These are phyloP conservation scores for Bryopsis sp. DNA, from an alignment of 139 green algal genomes.

Conservation along the genomic window DNA sequence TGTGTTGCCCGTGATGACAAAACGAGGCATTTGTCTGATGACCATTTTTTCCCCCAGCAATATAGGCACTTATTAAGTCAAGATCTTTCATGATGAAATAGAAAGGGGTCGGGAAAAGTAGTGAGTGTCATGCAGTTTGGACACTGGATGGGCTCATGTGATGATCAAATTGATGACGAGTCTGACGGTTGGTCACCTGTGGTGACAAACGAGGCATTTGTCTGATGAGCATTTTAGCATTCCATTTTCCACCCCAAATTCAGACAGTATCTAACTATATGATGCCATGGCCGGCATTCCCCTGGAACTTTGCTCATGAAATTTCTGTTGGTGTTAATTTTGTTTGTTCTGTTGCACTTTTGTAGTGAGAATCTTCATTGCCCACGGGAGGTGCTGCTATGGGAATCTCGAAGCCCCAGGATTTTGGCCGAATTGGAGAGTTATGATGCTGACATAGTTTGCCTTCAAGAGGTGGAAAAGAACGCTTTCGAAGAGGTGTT, in stretches of 20 bases:
- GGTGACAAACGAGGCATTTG: not conserved
- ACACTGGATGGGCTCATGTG: no score
- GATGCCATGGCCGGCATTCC: not conserved
- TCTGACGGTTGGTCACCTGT: not conserved
- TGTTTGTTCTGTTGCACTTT: not conserved
- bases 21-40: no score
- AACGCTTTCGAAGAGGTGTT: slow-evolving; percentile 30
- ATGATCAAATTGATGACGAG: no score
- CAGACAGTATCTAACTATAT: not conserved
- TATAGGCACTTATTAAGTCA: no score
- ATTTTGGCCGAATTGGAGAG: slow-evolving; percentile 26
- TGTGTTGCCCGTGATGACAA: no score
- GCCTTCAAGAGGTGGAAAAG: slow-evolving; percentile 43
- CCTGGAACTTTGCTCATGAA: not conserved
- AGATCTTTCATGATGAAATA: no score
- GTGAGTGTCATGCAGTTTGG: no score
- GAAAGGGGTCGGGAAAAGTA: no score
- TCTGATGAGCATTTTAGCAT: not conserved
- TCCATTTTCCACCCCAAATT: no score
- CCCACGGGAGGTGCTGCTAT: slow-evolving; percentile 23
- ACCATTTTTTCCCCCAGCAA: no score
- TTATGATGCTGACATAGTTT: slow-evolving; percentile 38
- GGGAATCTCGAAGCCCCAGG: slow-evolving; percentile 16
- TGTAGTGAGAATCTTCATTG: slow-evolving; percentile 34
- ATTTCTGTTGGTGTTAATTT: not conserved